Base-by-base conservation (phyloP, 2,329 filamentous ascomycete genomes). In the Trichoderma atrobrunneum region DNA sequence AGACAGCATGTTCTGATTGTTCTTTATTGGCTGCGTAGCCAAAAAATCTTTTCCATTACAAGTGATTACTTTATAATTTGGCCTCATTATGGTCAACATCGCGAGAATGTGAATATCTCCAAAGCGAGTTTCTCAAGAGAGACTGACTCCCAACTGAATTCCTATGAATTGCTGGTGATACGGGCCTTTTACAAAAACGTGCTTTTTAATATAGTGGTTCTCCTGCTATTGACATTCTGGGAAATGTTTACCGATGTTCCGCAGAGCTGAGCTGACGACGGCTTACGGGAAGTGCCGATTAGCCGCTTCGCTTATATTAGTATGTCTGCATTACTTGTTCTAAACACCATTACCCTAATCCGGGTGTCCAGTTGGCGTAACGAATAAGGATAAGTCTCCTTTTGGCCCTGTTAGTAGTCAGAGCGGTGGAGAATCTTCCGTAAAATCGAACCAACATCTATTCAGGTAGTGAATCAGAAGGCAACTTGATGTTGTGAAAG, bases 81-180 rank as follows among this genome's bases (percentile, higher is more conserved):
- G 4, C n/a, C 43, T n/a, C 10, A 21, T 2, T 51, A 21, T 51
- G 0, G 10, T 21, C n/a, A 0, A 11, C 0, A 21, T 51, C 2
- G 7, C 5, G 3, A 21, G 8, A 21, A 6, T 12, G 4, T 51
- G n/a, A 5, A 21, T 12, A 3, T n/a, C 7, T 5, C 7, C 16
- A 43, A 43, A 43, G 16, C 39, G 3, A 43, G 11, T 34, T 12
- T 34, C 1, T 36, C 7, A n/a, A n/a, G 0, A 10, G 39, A 43
- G 16, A 3, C 7, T 43, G 39, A n/a, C 39, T 43, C 7, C 16
- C 2, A 43, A 1, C 2, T 43, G 36, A 10, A 4, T 43, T 43
- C 1, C 0, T 43, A 10, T 18, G 7, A n/a, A n/a, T 1, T 43
- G 7, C 16, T 43, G n/a, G n/a, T n/a, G n/a, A n/a, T n/a, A n/a